Evolutionary conservation across 148 eudicot genomes (phyloP).

Genomic region (Fallopia convolvulus): DNA sequence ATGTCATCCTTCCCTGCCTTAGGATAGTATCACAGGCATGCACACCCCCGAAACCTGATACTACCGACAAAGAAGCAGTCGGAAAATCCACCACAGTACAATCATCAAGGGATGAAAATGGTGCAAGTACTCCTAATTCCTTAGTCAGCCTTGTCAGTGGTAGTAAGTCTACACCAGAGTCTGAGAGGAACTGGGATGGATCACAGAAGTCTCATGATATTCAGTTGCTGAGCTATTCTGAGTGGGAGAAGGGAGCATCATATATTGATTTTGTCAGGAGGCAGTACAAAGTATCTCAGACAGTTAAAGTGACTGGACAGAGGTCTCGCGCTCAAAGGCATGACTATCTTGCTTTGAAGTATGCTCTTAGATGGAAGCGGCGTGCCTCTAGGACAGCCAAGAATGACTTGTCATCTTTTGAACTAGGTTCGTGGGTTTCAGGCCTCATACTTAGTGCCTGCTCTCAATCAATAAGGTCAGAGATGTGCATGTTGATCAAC

Average conservation of each 20-base stretch:
- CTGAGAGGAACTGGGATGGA: slow-evolving; percentile 75
- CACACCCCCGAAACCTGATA: slow-evolving; percentile 96
- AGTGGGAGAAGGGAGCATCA: slow-evolving; percentile 98
- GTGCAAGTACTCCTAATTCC: slow-evolving; percentile 31
- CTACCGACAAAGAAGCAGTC: slow-evolving; percentile 54
- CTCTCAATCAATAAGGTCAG: slow-evolving; percentile 94
- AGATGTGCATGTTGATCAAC: slow-evolving; percentile 93
- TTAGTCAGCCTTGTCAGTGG: slow-evolving; percentile 35
- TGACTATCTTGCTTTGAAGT: slow-evolving; percentile 83
- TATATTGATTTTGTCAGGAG: slow-evolving; percentile 99
- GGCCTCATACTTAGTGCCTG: slow-evolving; percentile 95
- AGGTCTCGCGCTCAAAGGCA: slow-evolving; percentile 64
- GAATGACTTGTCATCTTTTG: slow-evolving; percentile 72
- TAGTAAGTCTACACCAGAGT: slow-evolving; percentile 46
- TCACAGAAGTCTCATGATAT: slow-evolving; percentile 76
- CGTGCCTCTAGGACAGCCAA: slow-evolving; percentile 44
- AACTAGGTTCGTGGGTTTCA: slow-evolving; percentile 98
- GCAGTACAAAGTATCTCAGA: slow-evolving; percentile 85
- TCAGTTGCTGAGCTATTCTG: slow-evolving; percentile 80
- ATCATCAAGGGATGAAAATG: slow-evolving; percentile 44
- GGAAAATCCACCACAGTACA: slow-evolving; percentile 43
- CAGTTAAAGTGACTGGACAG: slow-evolving; percentile 49
- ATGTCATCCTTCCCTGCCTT: slow-evolving; percentile 95
- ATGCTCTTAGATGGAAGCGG: slow-evolving; percentile 94
- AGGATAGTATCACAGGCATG: slow-evolving; percentile 96